A percentile compares a stretch with the other conserved stretches of the same genome.
phyloP scores from a whole-genome alignment of 495 filamentous ascomycete genomes.

The Pyrenula massariospora region DNA sequence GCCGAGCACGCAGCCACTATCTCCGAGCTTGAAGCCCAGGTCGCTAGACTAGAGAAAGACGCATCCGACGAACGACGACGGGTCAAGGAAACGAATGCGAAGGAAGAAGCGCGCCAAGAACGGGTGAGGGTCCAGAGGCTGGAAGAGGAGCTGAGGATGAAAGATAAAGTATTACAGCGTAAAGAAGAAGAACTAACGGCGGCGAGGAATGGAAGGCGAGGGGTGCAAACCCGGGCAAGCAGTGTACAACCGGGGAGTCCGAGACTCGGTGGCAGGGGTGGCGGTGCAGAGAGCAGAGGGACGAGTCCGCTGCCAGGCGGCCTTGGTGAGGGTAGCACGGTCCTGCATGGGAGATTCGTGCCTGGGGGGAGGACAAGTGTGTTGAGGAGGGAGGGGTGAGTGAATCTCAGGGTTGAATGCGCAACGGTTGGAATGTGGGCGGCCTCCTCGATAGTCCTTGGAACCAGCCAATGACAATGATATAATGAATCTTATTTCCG shows the following conservation, averaged over 20 bases:
- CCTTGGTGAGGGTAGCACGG: not conserved
- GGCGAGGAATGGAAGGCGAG: conserved; percentile 29
- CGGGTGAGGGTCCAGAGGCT: conserved; percentile 34
- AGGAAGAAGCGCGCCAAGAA: conserved; percentile 24
- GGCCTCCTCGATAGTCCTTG: too few relatives aligned
- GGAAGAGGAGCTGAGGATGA: conserved; percentile 23
- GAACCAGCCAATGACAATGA: too few relatives aligned
- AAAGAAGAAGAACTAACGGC: conserved; percentile 53
- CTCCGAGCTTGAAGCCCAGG: conserved; percentile 30
- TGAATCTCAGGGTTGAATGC: too few relatives aligned
- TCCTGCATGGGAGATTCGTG: not conserved
- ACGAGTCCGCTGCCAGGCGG: conserved; percentile 10
- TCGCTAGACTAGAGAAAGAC: conserved; percentile 34
- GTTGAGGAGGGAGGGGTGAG: not conserved
- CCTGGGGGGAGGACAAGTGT: not conserved
- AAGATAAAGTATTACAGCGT: conserved; percentile 38
- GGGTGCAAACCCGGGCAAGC: conserved; percentile 9
- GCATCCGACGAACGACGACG: conserved; percentile 37
- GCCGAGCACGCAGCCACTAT: conserved; percentile 39
- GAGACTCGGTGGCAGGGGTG: not conserved
- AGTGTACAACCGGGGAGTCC: conserved; percentile 10
- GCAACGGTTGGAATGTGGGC: too few relatives aligned
- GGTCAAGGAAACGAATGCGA: conserved; percentile 38
- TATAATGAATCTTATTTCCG: too few relatives aligned
- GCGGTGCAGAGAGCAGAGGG: conserved; percentile 4